phyloP scores from a whole-genome alignment of 345 rosid species.

The Ricinus communis region DNA sequence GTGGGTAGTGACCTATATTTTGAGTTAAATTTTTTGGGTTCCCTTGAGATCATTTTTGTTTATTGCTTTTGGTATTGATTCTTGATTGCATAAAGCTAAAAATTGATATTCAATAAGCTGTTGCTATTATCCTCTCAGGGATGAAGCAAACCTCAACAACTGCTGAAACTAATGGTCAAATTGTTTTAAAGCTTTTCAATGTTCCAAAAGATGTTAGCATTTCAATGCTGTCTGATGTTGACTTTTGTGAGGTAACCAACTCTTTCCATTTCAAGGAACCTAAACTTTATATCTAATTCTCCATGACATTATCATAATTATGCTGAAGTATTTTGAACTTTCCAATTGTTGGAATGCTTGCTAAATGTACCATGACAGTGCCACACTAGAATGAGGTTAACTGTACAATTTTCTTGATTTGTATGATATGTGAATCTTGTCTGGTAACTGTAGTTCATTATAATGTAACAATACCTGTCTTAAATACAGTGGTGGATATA shows the following conservation, averaged over 20 bases:
- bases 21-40: conserved; percentile 5
- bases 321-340: background rate
- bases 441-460: too few relatives aligned
- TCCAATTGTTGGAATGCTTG: background rate
- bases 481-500: too few relatives aligned
- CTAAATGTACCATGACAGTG: background rate
- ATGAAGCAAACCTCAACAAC: background rate
- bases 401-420: background rate
- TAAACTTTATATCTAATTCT: too few relatives aligned
- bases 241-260: conserved; percentile 18
- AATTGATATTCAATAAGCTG: background rate
- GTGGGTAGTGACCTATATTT: background rate
- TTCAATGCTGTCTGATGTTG: conserved; percentile 24
- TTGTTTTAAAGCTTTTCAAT: conserved; percentile 14
- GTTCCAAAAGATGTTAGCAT: conserved; percentile 20
- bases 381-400: background rate
- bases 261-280: background rate
- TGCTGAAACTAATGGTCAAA: conserved; percentile 10
- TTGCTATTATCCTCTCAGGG: background rate
- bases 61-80: background rate
- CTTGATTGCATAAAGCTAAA: background rate
- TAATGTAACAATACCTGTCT: too few relatives aligned
- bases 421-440: background rate
- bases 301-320: background rate
- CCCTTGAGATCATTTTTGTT: background rate